phyloP scores from a whole-genome alignment of 73 alveolate genomes.

The Diophrys appendiculata region DNA sequence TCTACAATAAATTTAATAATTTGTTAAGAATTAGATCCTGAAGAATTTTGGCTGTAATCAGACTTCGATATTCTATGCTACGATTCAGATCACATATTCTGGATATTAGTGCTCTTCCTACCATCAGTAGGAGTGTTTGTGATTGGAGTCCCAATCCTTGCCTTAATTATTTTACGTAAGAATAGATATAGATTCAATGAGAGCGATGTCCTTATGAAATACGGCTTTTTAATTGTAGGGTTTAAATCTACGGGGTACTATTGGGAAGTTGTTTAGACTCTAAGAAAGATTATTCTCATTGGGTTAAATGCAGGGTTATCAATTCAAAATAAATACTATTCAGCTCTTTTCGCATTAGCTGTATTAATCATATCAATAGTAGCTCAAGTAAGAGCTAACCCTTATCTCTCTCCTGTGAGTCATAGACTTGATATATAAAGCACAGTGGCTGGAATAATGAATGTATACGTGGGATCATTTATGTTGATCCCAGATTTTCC shows the following conservation, averaged over 20 bases:
- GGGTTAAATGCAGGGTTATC: background rate
- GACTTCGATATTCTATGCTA: conserved; percentile 24
- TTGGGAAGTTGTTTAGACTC: conserved; percentile 36
- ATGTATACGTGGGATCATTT: background rate
- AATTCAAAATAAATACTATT: background rate
- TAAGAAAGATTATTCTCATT: conserved; percentile 29
- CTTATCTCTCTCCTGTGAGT: background rate
- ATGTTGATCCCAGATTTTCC: background rate
- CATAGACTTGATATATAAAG: background rate
- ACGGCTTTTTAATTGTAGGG: conserved; percentile 38
- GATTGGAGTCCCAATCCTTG: conserved; percentile 22
- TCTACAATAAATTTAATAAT: background rate
- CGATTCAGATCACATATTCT: conserved; percentile 20
- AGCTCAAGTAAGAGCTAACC: background rate
- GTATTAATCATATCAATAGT: background rate
- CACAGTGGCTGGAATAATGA: background rate
- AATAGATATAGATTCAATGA: conserved; percentile 8
- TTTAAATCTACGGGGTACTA: conserved; percentile 16
- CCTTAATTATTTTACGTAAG: background rate
- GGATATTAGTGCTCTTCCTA: conserved; percentile 5
- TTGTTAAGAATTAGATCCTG: conserved; percentile 14
- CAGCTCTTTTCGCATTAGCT: background rate
- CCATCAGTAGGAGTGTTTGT: conserved; percentile 21
- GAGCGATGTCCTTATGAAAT: background rate
- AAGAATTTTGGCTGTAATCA: conserved; percentile 10